Evolutionary conservation across 495 filamentous ascomycete species (phyloP), one percentile per base, ranked within the genome.

Genomic region (Aspergillus olivimuriae): DNA sequence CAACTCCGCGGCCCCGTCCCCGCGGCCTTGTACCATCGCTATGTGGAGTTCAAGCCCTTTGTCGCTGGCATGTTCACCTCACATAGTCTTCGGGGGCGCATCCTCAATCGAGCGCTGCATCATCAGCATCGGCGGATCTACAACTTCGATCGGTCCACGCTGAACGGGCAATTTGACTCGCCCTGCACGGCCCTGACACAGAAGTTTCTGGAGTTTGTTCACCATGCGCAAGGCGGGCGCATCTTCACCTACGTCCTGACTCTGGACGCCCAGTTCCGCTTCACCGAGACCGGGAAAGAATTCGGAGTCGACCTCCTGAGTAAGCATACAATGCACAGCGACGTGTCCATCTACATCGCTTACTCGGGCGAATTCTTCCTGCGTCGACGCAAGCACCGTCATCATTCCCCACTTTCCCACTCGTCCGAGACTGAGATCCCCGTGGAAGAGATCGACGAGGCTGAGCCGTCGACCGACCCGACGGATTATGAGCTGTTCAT

Each of bases 301-400:
- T 95, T 96, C 43, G 87, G 89, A 21, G 87, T 97, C 43, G 90
- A 96, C 56, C 61, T 97, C 45, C 64, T 97, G 43, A 85, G 80
- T 52, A 97, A 97, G 59, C 91, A 97, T 60, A 94, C 86, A 22
- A 89, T 97, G 84, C 91, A 97, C 56, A 89, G 84, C 56, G 82
- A 95, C 63, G 89, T 94, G 3, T 82, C 81, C 12, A 83, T 84
- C 15, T 94, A 95, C 58, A 84, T 97, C 45, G 89, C 89, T 2
- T 95, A 82, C 59, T 83, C 83, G 3, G 91, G 91, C 12, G 91
- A 97, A 61, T 97, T 97, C 61, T 94, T 95, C 60, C 73, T 97
- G 44, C 77, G 89, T 4, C 79, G 82, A 11, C 61, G 78, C n/a
- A 74, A 73, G 52, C 65, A 55, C 24, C 70, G 60, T 30, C 51